Evolutionary conservation across 441 rosid genomes (phyloP), one percentile per base, ranked within the genome.

Genomic region (Euphorbia schlechtendalii): DNA sequence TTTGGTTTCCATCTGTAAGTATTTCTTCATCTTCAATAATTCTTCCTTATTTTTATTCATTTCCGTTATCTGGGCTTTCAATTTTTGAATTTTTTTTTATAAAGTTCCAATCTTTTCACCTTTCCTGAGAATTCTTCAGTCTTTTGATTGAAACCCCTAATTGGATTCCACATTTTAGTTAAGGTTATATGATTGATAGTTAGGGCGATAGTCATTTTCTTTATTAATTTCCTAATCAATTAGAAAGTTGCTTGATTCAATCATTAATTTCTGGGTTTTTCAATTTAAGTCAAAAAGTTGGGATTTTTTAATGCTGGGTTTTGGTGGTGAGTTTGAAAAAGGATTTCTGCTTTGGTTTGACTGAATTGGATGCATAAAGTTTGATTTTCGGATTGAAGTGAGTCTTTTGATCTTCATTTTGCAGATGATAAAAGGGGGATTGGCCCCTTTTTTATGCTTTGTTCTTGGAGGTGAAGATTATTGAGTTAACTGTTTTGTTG

Each of bases 1-100:
- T 53, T 65, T 70, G 67, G 34, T 62, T 24, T 40, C 57, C 48
- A 41, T 41, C 53, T 72, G 68, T 43, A 69, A 71, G 74, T 51
- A 32, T 58, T 54, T 36, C n/a, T 32, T 56, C 43, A 21, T 58
- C 56, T 10, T 45, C 30, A 43, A 18, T 8, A 27, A 12, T 43
- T 32, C 52, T 28, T 40, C 36, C 60, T 25, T 28, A 13, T 45
- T 30, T 48, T 54, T 32, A 22, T 51, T 51, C 34, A 32, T 15
- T 17, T 46, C 1, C 51, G n/a, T 20, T n/a, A 51, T 21, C 38
- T 36, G n/a, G n/a, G n/a, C 36, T 3, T 18, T n/a, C 24, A 58
- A 57, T 43, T 5, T 22, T 43, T 60, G 14, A 14, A 25, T 48
- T 53, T 8, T 38, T 15, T 49, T 56, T 59, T 52, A 9, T 62